Evolutionary conservation across 1,284 basidiomycete genomes (phyloP).

Genomic region (Naganishia sp.): DNA sequence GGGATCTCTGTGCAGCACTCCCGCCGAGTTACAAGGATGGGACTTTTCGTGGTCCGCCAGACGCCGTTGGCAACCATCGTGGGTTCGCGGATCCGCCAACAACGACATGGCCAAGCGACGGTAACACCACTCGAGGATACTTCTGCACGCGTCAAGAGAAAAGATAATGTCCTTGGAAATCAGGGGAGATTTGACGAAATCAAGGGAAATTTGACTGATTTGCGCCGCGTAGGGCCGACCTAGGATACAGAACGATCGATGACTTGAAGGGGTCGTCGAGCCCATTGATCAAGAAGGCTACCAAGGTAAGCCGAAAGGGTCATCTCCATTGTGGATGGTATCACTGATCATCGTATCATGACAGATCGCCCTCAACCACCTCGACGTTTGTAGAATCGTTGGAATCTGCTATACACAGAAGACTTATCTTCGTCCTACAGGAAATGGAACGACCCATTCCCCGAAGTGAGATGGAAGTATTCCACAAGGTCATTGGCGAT

Average conservation of each 20-base stretch:
- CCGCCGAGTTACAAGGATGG: no score
- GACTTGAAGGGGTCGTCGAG: background rate
- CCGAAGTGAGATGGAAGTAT: slow-evolving; percentile 7
- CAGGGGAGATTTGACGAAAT: background rate
- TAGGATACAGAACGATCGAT: slow-evolving; percentile 39
- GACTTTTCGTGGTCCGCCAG: no score
- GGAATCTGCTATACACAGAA: no score
- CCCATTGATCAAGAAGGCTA: slow-evolving; percentile 14
- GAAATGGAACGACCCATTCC: slow-evolving; percentile 24
- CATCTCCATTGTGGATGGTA: background rate
- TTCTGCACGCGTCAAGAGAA: no score
- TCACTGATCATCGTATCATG: background rate
- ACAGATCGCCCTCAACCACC: slow-evolving; percentile 11
- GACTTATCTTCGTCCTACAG: background rate
- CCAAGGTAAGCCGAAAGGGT: background rate
- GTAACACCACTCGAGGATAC: no score
- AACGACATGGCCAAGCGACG: no score
- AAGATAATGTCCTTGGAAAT: no score
- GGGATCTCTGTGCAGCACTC: no score
- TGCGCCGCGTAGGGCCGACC: slow-evolving; percentile 33
- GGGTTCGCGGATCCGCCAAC: no score
- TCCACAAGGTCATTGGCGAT: background rate
- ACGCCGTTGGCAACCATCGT: no score
- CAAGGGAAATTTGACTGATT: background rate
- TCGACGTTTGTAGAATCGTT: background rate